phyloP scores from a whole-genome alignment of 192 early-diverging fungal genomes.

The Linnemannia exigua region DNA sequence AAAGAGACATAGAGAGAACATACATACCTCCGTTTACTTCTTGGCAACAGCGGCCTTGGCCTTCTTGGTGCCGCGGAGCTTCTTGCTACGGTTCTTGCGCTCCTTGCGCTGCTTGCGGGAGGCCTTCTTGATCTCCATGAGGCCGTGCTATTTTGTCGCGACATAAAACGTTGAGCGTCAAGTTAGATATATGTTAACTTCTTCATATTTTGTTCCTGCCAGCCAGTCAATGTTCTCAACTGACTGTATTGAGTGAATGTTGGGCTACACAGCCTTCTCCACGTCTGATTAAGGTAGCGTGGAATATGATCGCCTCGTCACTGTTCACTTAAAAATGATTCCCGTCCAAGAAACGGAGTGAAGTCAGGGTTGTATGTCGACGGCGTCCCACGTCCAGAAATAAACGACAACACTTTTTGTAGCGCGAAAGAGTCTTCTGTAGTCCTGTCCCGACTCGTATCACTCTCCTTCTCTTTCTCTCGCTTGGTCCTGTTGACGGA shows the following conservation, averaged over 20 bases:
- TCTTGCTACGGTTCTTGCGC: slow-evolving; percentile 99
- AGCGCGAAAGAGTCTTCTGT: too few relatives aligned
- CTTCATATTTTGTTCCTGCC: neutral
- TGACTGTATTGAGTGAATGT: neutral
- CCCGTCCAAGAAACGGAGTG: neutral
- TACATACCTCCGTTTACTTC: slow-evolving; percentile 65
- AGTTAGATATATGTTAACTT: neutral
- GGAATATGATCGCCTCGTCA: neutral
- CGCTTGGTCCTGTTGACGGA: neutral
- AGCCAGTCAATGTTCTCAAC: neutral
- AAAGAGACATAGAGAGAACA: neutral
- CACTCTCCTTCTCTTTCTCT: too few relatives aligned
- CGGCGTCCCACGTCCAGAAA: too few relatives aligned
- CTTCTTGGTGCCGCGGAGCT: slow-evolving; percentile 98
- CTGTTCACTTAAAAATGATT: neutral
- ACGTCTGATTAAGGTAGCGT: neutral
- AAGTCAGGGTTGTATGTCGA: too few relatives aligned
- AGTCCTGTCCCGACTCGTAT: too few relatives aligned
- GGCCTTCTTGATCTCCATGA: slow-evolving; percentile 77
- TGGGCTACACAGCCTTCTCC: neutral
- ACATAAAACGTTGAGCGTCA: neutral
- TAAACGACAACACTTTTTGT: too few relatives aligned
- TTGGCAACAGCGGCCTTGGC: slow-evolving; percentile 74
- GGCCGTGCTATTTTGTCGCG: slow-evolving; percentile 56
- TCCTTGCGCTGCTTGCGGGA: slow-evolving; percentile 99